phyloP scores from a whole-genome alignment of 768 basidiomycete species.

The Tylopilus vinaceipallidus region DNA sequence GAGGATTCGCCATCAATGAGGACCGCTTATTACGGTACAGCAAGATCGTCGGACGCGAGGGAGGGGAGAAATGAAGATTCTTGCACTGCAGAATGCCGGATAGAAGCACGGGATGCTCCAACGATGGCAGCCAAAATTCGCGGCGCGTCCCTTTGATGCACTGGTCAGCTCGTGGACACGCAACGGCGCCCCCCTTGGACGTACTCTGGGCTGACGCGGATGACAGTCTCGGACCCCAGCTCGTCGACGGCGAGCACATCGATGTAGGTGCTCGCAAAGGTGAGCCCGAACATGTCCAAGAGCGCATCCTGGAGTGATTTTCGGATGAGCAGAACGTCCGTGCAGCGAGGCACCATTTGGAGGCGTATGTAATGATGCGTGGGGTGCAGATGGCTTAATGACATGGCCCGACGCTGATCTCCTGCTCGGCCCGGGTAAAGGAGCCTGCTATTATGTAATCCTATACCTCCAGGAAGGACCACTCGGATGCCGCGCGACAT shows the following conservation, averaged over 20 bases:
- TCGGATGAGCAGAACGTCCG: conserved; percentile 46
- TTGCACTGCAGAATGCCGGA: conserved; percentile 22
- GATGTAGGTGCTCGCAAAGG: conserved; percentile 48
- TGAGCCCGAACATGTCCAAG: conserved; percentile 52
- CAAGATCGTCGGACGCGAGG: conserved; percentile 16
- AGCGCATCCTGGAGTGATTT: conserved; percentile 57
- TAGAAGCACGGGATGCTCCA: conserved; percentile 22
- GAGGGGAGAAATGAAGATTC: conserved; percentile 34
- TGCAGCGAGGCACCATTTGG: conserved; percentile 24
- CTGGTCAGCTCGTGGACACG: not conserved
- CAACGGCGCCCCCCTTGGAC: not conserved
- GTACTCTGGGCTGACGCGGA: conserved; percentile 22
- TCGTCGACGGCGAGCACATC: conserved; percentile 55
- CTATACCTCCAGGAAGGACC: conserved; percentile 1
- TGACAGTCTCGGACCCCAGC: conserved; percentile 21
- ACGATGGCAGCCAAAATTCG: conserved; percentile 27
- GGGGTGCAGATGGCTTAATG: conserved; percentile 20
- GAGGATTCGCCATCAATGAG: conserved; percentile 10
- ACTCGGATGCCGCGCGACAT: conserved; percentile 12
- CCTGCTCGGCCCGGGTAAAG: too few relatives aligned
- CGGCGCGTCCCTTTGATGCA: conserved; percentile 20
- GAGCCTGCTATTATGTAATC: conserved; percentile 28
- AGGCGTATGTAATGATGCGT: conserved; percentile 26
- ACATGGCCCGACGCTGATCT: too few relatives aligned
- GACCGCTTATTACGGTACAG: conserved; percentile 3